Evolutionary conservation across 1,284 basidiomycete genomes (phyloP).

Genomic region (Ustilago nuda): DNA sequence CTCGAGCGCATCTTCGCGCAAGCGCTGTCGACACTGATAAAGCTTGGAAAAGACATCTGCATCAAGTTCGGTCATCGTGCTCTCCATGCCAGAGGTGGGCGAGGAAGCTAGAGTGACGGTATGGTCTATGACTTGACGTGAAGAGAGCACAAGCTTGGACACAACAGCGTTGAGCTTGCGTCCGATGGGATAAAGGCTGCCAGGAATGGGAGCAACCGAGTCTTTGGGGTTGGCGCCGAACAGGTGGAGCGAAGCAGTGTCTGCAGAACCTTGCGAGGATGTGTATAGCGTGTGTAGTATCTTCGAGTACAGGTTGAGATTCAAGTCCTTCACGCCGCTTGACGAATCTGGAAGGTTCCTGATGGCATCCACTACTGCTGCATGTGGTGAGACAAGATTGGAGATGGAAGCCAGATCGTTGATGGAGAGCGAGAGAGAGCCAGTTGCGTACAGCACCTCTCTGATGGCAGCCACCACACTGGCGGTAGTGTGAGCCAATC

Average conservation of each 20-base stretch:
- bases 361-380: neutral
- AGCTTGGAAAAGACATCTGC: constrained; percentile 53
- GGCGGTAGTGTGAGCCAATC: constrained; percentile 38
- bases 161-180: constrained; percentile 71
- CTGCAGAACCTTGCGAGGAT: neutral
- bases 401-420: constrained; percentile 49
- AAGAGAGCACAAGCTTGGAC: constrained; percentile 71
- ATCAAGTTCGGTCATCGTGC: constrained; percentile 52
- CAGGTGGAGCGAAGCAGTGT: constrained; percentile 14
- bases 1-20: constrained; percentile 57
- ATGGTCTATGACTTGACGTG: constrained; percentile 69
- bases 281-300: constrained; percentile 24
- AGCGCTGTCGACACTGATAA: constrained; percentile 61
- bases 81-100: constrained; percentile 40
- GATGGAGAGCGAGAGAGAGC: constrained; percentile 41
- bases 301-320: constrained; percentile 28
- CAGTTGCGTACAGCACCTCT: constrained; percentile 53
- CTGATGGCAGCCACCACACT: constrained; percentile 49
- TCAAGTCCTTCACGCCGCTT: neutral
- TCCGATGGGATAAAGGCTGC: constrained; percentile 67
- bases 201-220: constrained; percentile 24
- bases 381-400: constrained; percentile 28
- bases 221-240: constrained; percentile 34
- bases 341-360: neutral
- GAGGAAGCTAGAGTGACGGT: constrained; percentile 50